A percentile compares a stretch with the other conserved stretches of the same genome.
Conservation (phyloP, 2,329 filamentous ascomycete genomes). For the Aspergillus uvarum region DNA sequence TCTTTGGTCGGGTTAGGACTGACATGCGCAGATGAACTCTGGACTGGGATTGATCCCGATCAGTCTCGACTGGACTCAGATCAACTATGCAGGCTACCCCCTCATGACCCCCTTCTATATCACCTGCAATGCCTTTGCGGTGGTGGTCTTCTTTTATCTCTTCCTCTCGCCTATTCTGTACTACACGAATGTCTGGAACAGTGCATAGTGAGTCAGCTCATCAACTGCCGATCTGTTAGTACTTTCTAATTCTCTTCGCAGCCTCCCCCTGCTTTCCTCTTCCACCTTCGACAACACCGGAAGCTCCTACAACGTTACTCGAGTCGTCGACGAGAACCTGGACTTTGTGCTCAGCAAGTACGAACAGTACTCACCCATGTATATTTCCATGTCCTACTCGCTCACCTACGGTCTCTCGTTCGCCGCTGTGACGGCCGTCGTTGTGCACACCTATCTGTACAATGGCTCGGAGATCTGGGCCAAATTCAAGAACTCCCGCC, state of each 20-base stretch:
- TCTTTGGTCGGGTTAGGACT: background rate
- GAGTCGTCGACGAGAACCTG: constrained; percentile 30
- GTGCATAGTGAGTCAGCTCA: constrained; percentile 25
- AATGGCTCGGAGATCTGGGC: constrained; percentile 37
- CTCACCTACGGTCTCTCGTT: constrained; percentile 41
- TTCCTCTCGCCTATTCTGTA: constrained; percentile 53
- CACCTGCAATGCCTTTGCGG: constrained; percentile 57
- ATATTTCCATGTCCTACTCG: constrained; percentile 38
- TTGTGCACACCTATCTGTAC: constrained; percentile 37
- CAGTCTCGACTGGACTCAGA: constrained; percentile 48
- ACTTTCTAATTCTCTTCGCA: constrained; percentile 8
- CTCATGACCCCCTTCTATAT: constrained; percentile 41
- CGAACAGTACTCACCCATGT: constrained; percentile 41
- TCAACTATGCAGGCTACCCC: constrained; percentile 31
- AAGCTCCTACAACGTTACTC: constrained; percentile 30
- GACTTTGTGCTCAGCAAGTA: constrained; percentile 39
- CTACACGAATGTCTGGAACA: constrained; percentile 55
- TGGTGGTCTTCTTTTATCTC: constrained; percentile 56
- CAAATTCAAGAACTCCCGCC: constrained; percentile 32
- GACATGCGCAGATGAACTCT: constrained; percentile 21
- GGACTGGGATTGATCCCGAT: constrained; percentile 38
- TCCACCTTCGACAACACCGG: constrained; percentile 36
- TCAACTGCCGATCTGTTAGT: no score
- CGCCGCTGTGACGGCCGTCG: constrained; percentile 35
- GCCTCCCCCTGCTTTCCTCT: constrained; percentile 31